Conservation (phyloP, 495 filamentous ascomycete genomes). For the Diplogelasinospora grovesii region DNA sequence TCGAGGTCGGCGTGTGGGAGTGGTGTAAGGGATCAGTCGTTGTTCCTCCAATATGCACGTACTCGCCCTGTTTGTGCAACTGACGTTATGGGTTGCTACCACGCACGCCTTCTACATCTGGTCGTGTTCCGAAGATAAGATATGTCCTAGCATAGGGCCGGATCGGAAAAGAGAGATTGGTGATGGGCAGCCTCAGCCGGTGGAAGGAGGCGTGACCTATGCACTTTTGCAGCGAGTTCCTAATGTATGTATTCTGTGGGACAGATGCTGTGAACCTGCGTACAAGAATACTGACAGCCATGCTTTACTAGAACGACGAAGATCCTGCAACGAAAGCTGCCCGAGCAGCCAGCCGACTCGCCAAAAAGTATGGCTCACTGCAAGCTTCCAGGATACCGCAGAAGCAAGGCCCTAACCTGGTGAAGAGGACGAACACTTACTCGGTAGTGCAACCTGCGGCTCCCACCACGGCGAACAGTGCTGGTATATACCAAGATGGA, state of each 20-base stretch:
- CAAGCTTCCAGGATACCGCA: conserved; percentile 1
- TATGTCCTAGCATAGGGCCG: conserved; percentile 7
- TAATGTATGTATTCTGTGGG: conserved; percentile 11
- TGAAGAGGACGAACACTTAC: conserved; percentile 44
- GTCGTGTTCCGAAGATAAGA: conserved; percentile 18
- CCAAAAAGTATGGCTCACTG: conserved; percentile 16
- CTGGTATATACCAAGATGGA: conserved; percentile 66
- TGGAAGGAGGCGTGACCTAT: conserved; percentile 11
- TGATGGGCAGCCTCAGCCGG: not conserved
- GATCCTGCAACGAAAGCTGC: conserved; percentile 5
- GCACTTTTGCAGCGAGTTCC: conserved; percentile 11
- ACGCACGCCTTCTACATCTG: conserved; percentile 34
- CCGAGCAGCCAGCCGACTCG: conserved; percentile 12
- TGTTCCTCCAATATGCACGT: conserved; percentile 32
- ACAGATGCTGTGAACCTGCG: not conserved
- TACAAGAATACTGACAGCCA: conserved; percentile 7
- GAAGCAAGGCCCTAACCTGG: conserved; percentile 13
- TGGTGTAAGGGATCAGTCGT: conserved; percentile 17
- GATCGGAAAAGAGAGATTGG: not conserved
- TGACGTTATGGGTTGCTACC: conserved; percentile 35
- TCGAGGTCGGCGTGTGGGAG: conserved; percentile 18
- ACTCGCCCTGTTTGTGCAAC: conserved; percentile 27
- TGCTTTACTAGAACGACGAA: conserved; percentile 5
- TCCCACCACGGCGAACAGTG: conserved; percentile 50
- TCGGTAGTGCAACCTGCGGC: conserved; percentile 47